Evolutionary conservation across 169 alveolate species (phyloP).

Genomic region (Theileria equi): DNA sequence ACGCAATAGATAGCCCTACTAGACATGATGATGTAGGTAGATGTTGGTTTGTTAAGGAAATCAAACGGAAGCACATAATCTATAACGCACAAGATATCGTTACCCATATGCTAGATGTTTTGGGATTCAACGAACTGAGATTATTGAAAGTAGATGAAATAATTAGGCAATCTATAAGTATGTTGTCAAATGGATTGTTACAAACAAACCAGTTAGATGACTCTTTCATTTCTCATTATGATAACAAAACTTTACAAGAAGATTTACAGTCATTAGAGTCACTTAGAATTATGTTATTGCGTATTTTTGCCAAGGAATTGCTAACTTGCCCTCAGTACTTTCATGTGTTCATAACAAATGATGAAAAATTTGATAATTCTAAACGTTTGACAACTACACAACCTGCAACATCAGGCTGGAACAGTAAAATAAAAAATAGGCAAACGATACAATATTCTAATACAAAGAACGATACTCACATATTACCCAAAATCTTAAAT

Average conservation of each 20-base stretch:
- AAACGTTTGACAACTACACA: neutral
- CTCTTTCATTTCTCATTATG: slow-evolving; percentile 13
- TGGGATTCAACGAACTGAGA: slow-evolving; percentile 19
- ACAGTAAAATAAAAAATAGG: slow-evolving; percentile 18
- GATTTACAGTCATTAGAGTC: slow-evolving; percentile 19
- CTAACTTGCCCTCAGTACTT: slow-evolving; percentile 58
- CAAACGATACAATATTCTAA: neutral
- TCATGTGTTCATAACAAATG: slow-evolving; percentile 51
- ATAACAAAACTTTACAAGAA: slow-evolving; percentile 32
- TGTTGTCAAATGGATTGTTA: slow-evolving; percentile 11
- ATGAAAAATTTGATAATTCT: slow-evolving; percentile 16
- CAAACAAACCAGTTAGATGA: slow-evolving; percentile 12
- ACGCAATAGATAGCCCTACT: neutral
- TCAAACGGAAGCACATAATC: slow-evolving; percentile 24
- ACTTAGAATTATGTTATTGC: slow-evolving; percentile 18
- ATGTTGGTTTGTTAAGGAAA: slow-evolving; percentile 22
- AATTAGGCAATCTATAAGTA: slow-evolving; percentile 7
- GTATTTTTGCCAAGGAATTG: slow-evolving; percentile 40
- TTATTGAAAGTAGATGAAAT: slow-evolving; percentile 15
- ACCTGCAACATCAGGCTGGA: slow-evolving; percentile 19
- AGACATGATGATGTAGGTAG: slow-evolving; percentile 8
- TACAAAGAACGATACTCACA: neutral
- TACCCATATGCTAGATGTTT: neutral
- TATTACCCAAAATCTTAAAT: slow-evolving; percentile 33
- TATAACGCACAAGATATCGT: slow-evolving; percentile 18